These are phyloP conservation scores for Lasiodiplodia hormozganensis DNA, from an alignment of 2,329 filamentous ascomycete species.

Conservation along the genomic window DNA sequence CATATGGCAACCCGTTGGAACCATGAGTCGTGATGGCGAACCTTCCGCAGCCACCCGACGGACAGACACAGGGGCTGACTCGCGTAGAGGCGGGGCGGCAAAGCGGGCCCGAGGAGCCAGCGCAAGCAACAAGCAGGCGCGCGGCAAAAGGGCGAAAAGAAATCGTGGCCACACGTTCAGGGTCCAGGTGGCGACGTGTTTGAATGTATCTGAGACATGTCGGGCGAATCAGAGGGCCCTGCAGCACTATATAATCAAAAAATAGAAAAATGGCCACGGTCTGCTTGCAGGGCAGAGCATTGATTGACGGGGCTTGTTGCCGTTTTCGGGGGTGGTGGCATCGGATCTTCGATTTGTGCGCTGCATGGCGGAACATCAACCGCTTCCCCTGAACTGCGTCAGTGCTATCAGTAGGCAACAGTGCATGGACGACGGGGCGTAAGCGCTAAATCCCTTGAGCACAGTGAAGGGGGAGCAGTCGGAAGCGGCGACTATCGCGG, in stretches of 20 bases:
- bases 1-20: neutral
- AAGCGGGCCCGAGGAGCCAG: too few species aligned
- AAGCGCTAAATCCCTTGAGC: neutral
- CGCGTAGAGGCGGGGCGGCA: neutral
- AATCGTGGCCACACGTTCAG: too few species aligned
- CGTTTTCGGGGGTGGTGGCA: neutral
- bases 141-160: too few species aligned
- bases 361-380: neutral
- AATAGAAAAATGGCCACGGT: too few species aligned
- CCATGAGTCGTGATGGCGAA: conserved; percentile 4
- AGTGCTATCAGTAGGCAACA: neutral
- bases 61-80: neutral
- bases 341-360: neutral
- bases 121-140: too few species aligned
- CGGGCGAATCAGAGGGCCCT: too few species aligned
- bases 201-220: too few species aligned
- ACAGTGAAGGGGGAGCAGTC: neutral
- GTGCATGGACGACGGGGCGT: neutral
- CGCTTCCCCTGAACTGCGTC: neutral
- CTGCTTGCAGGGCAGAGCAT: neutral
- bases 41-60: conserved; percentile 2
- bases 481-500: neutral
- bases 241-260: too few species aligned
- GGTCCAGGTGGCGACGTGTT: too few species aligned
- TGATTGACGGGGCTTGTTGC: neutral